Percentiles rank a stretch among this genome's conserved stretches.
Conservation (phyloP, 768 basidiomycete genomes). For the Galerina sulciceps region DNA sequence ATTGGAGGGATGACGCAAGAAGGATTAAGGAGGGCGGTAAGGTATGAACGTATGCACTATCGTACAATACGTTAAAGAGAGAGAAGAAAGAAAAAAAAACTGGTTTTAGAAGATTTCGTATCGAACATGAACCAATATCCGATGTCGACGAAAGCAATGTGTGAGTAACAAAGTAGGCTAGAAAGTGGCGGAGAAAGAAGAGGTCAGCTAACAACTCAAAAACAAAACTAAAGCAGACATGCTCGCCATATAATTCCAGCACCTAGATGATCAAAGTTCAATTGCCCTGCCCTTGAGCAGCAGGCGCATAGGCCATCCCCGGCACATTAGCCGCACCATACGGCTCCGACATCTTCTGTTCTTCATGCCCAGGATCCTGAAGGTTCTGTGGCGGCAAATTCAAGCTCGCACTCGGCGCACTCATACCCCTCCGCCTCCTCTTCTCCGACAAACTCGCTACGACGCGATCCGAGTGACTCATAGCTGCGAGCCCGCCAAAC, state of each 20-base stretch:
- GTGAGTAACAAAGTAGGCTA: neutral
- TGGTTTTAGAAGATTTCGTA: too few species aligned
- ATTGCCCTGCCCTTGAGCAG: constrained; percentile 5
- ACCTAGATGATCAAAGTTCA: neutral
- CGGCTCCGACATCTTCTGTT: neutral
- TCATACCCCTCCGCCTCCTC: constrained; percentile 35
- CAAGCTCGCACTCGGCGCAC: constrained; percentile 22
- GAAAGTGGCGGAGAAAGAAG: neutral
- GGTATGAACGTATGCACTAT: too few species aligned
- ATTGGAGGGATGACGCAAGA: too few species aligned
- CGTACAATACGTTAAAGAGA: too few species aligned
- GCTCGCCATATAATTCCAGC: neutral
- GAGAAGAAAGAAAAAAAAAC: too few species aligned
- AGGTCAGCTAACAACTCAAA: neutral
- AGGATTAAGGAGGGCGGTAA: too few species aligned
- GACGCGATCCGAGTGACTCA: constrained; percentile 26
- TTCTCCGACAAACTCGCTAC: constrained; percentile 30
- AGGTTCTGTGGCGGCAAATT: neutral
- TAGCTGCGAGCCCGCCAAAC: neutral
- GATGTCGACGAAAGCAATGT: too few species aligned
- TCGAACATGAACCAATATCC: too few species aligned
- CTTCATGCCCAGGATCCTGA: neutral
- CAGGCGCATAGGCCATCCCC: neutral
- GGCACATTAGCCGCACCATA: neutral
- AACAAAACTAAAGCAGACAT: neutral